Percentiles rank a stretch among this genome's conserved stretches.
Evolutionary conservation across 2,329 filamentous ascomycete genomes (phyloP).

Genomic region (Ambrosiella xylebori): DNA sequence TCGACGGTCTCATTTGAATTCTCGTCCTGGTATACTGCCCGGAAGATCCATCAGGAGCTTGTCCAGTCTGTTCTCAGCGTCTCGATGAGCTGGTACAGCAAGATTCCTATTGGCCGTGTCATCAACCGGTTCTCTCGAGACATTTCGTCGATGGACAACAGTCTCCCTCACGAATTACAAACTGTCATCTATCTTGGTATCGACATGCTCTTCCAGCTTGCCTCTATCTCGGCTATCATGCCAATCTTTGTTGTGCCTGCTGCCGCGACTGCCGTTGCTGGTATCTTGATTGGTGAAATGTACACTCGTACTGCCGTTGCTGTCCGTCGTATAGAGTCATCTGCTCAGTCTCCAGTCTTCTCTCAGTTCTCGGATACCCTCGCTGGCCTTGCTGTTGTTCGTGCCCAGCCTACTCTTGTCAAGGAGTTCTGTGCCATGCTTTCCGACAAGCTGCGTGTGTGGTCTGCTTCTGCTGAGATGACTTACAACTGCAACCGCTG

Average conservation of each 20-base stretch:
- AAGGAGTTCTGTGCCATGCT: constrained; percentile 25
- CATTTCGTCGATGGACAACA: constrained; percentile 36
- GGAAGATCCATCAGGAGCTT: constrained; percentile 33
- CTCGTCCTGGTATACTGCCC: constrained; percentile 39
- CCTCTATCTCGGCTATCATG: constrained; percentile 32
- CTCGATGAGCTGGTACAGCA: constrained; percentile 39
- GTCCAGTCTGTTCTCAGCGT: constrained; percentile 35
- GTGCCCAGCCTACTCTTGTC: constrained; percentile 26
- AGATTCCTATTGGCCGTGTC: constrained; percentile 33
- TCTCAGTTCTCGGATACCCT: constrained; percentile 29
- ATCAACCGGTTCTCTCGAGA: constrained; percentile 40
- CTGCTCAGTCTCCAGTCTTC: constrained; percentile 30
- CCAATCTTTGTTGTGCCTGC: constrained; percentile 33
- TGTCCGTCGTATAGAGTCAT: constrained; percentile 28
- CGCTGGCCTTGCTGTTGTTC: constrained; percentile 25
- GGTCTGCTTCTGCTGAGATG: constrained; percentile 24
- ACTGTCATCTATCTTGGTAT: constrained; percentile 25
- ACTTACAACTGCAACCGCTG: constrained; percentile 31
- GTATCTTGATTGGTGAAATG: constrained; percentile 26
- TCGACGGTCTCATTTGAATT: constrained; percentile 33
- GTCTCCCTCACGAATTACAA: constrained; percentile 29
- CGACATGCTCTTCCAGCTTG: constrained; percentile 28
- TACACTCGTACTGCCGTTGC: constrained; percentile 28
- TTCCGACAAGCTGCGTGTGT: constrained; percentile 24
- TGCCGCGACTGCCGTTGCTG: constrained; percentile 27